A percentile compares a stretch with the other conserved stretches of the same genome.
Evolutionary conservation across 257 asterid species (phyloP).

Genomic region (Osmanthus fragrans): DNA sequence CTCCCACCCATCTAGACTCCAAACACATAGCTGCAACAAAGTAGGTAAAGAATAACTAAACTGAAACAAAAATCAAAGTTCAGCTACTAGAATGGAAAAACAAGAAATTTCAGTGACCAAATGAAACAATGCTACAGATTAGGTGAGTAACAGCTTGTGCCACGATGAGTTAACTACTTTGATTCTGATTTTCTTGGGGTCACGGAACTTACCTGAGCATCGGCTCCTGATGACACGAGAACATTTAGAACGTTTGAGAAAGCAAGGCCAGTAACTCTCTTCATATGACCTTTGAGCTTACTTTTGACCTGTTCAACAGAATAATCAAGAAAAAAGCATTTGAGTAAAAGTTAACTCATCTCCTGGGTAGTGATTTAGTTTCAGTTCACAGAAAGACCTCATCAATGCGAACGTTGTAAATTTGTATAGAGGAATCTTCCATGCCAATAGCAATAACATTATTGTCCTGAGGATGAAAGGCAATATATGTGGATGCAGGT

Average conservation of each 20-base stretch:
- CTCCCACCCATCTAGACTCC: constrained; percentile 68
- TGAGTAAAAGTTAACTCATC: not conserved
- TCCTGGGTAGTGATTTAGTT: constrained; percentile 5
- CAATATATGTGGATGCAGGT: constrained; percentile 67
- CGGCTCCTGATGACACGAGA: constrained; percentile 71
- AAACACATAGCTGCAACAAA: constrained; percentile 55
- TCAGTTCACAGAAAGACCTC: constrained; percentile 38
- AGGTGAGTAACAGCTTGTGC: not conserved
- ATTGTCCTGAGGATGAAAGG: constrained; percentile 70
- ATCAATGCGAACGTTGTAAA: constrained; percentile 53
- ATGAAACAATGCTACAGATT: too few relatives aligned
- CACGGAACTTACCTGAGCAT: constrained; percentile 54
- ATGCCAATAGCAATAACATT: constrained; percentile 70
- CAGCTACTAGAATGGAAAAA: not conserved
- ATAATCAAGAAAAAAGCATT: not conserved
- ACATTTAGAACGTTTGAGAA: constrained; percentile 55
- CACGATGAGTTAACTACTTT: not conserved
- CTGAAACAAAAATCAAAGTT: not conserved
- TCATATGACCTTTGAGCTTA: constrained; percentile 64
- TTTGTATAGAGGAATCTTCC: constrained; percentile 65
- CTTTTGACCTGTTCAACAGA: constrained; percentile 43
- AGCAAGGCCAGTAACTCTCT: constrained; percentile 74
- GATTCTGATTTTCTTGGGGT: not conserved
- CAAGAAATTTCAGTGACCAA: not conserved
- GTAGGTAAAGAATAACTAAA: constrained; percentile 17